These are phyloP conservation scores for Rachicladosporium sp. DNA, from an alignment of 2,329 filamentous ascomycete species.

Conservation along the genomic window DNA sequence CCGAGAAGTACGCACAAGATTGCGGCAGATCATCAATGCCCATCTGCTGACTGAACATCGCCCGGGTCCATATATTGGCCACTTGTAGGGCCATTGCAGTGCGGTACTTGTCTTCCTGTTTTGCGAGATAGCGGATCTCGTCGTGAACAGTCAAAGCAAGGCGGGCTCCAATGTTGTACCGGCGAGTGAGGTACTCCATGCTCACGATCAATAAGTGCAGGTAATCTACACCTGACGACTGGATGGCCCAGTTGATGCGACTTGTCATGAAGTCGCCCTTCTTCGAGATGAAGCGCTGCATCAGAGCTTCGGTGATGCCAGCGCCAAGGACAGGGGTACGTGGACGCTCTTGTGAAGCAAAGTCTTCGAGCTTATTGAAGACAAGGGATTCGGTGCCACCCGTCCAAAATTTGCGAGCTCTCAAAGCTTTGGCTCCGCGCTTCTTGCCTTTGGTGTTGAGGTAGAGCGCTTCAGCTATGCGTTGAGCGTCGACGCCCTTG, in stretches of 20 bases:
- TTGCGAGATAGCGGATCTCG: conserved; percentile 88
- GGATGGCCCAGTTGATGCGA: conserved; percentile 98
- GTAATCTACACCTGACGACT: conserved; percentile 94
- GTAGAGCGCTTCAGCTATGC: conserved; percentile 71
- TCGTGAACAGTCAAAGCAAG: conserved; percentile 92
- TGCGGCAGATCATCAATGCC: conserved; percentile 93
- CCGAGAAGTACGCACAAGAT: conserved; percentile 88
- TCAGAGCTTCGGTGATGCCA: conserved; percentile 89
- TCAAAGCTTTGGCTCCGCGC: conserved; percentile 59
- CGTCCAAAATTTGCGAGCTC: conserved; percentile 75
- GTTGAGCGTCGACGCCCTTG: conserved; percentile 63
- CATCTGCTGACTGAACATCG: conserved; percentile 95
- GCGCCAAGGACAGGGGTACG: conserved; percentile 86
- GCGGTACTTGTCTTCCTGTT: conserved; percentile 72
- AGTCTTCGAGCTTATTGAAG: conserved; percentile 96
- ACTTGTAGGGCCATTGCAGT: conserved; percentile 88
- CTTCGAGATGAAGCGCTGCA: conserved; percentile 74
- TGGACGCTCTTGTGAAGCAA: conserved; percentile 85
- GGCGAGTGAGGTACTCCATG: conserved; percentile 86
- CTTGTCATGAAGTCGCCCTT: conserved; percentile 80
- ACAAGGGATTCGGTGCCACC: conserved; percentile 95
- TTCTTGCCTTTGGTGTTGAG: conserved; percentile 81
- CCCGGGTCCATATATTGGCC: conserved; percentile 89
- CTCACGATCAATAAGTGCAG: conserved; percentile 82
- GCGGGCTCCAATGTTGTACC: conserved; percentile 74